Percentiles rank a stretch among this genome's conserved stretches.
Evolutionary conservation across 495 filamentous ascomycete species (phyloP).

Genomic region (Melanomma pulvis-pyrius): DNA sequence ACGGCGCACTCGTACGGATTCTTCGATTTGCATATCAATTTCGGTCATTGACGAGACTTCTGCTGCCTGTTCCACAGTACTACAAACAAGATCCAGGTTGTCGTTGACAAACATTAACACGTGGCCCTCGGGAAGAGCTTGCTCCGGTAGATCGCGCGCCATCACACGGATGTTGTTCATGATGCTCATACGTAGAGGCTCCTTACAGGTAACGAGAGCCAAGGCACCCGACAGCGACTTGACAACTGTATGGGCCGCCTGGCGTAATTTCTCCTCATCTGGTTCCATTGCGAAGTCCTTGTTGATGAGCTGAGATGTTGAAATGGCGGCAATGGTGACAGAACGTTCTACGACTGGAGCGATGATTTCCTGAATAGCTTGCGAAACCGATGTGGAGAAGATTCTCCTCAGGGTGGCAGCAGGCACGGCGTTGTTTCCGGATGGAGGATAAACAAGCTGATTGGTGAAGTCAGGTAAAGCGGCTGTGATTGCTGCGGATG

Average conservation of each 20-base stretch:
- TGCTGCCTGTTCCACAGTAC: constrained; percentile 88
- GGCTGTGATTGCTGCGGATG: constrained; percentile 70
- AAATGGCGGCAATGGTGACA: constrained; percentile 95
- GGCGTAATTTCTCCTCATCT: constrained; percentile 81
- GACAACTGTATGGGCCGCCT: constrained; percentile 86
- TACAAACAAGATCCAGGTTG: constrained; percentile 90
- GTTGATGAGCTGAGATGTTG: constrained; percentile 85
- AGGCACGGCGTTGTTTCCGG: constrained; percentile 61
- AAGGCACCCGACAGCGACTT: constrained; percentile 89
- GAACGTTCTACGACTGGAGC: constrained; percentile 95
- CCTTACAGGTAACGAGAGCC: constrained; percentile 96
- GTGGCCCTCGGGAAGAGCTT: constrained; percentile 78
- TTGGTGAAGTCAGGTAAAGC: constrained; percentile 77
- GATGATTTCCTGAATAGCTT: constrained; percentile 91
- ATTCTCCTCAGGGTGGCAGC: constrained; percentile 71
- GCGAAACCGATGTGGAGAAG: constrained; percentile 77
- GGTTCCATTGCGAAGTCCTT: constrained; percentile 96
- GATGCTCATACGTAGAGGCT: constrained; percentile 93
- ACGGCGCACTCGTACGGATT: constrained; percentile 70
- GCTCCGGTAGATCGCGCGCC: constrained; percentile 67
- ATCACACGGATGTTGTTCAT: constrained; percentile 88
- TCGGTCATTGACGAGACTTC: constrained; percentile 90
- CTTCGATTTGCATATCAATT: constrained; percentile 87
- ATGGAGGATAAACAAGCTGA: constrained; percentile 73
- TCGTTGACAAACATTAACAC: constrained; percentile 98